Evolutionary conservation across 1,139 yeast species (phyloP), one percentile per base, ranked within the genome.

Genomic region (Kluyveromyces marxianus): DNA sequence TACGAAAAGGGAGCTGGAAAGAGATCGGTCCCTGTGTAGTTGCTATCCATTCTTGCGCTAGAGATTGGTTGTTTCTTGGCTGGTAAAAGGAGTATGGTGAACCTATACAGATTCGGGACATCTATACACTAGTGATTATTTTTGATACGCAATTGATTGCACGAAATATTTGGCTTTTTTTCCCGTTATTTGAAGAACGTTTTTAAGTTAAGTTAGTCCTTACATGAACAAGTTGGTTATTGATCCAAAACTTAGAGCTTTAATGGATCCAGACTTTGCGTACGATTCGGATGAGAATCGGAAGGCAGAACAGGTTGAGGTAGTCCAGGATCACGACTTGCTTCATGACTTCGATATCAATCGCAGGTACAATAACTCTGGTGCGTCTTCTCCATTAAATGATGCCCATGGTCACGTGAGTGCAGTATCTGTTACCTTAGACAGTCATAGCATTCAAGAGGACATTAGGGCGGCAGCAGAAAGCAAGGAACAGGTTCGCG

Each of bases 241-340:
- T 3, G 42, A 32, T 25, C 36, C 37, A 8, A 32, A 39, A 39
- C 33, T 39, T 7, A 24, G 33, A 10, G 36, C 42, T 25, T 25
- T 39, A 25, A 39, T 39, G 42, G 37, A 33, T 25, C 32, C 35
- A 25, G 42, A 39, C 25, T 39, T 39, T 14, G 25, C 25, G 4
- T 37, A 37, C 25, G 40, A 37, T 29, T 37, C 40, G 34, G 40
- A 37, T 27, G 40, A 37, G 40, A 37, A 37, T 27, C 40, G n/a
- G 40, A 29, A 27, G 24, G 40, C 6, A n/a, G 32, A 14, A n/a
- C 28, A 14, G 25, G 26, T 25, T 14, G 40, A 29, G 5, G 3
- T 30, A 7, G 26, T 36, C 4, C 29, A 36, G 4, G 29, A 36
- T n/a, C 29, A 36, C 30, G 26, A 37, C 5, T 5, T 14, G 3